Percentiles rank a stretch among this genome's conserved stretches.
phyloP scores from a whole-genome alignment of 805 yeast species.

The Myxozyma udenii region DNA sequence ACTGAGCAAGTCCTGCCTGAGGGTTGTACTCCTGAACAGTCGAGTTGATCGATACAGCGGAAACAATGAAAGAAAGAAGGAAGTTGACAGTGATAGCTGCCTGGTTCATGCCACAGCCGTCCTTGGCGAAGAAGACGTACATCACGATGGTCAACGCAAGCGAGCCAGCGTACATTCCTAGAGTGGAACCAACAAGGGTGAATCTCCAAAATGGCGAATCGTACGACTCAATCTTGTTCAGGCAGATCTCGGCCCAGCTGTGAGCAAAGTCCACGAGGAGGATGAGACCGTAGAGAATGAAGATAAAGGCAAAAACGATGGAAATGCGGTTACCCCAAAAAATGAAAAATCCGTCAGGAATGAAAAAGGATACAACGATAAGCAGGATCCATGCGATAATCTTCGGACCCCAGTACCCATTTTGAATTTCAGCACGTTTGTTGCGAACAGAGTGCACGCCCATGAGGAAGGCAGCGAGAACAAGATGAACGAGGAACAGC shows the following conservation, averaged over 20 bases:
- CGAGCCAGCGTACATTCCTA: constrained; percentile 74
- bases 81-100: constrained; percentile 79
- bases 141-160: constrained; percentile 70
- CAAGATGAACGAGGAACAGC: constrained; percentile 71
- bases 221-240: constrained; percentile 83
- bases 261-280: constrained; percentile 95
- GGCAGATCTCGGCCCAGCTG: constrained; percentile 96
- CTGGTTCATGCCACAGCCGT: constrained; percentile 84
- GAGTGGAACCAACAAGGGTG: constrained; percentile 80
- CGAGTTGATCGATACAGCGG: constrained; percentile 73
- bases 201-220: constrained; percentile 73
- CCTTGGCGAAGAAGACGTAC: constrained; percentile 77
- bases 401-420: constrained; percentile 88
- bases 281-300: constrained; percentile 87
- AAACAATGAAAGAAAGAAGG: constrained; percentile 58
- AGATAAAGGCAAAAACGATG: constrained; percentile 75
- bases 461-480: constrained; percentile 62
- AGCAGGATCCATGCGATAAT: constrained; percentile 57
- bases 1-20: constrained; percentile 92
- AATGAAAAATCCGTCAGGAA: constrained; percentile 84
- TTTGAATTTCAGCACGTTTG: constrained; percentile 79
- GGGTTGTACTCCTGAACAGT: constrained; percentile 88
- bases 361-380: constrained; percentile 61
- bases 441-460: constrained; percentile 76
- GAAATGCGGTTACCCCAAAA: constrained; percentile 91